Evolutionary conservation across 257 asterid genomes (phyloP), one percentile per base, ranked within the genome.

Genomic region (Primulina tabacum): DNA sequence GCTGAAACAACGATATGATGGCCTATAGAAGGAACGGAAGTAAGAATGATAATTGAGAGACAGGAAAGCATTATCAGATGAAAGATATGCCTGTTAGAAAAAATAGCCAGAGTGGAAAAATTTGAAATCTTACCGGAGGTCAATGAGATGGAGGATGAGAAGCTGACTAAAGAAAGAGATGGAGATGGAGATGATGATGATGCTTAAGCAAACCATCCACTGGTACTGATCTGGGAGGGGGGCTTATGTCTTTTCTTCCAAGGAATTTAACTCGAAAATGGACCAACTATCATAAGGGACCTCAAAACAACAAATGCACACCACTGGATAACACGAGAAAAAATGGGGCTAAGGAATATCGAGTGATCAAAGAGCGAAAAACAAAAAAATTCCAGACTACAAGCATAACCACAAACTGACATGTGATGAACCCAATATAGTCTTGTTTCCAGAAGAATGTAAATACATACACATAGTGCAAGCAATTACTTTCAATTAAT

Each of bases 221-320:
- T 73, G 89, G 86, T 74, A 81, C 83, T 80, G 86, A 70, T 71
- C 89, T 68, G 77, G 82, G 82, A 81, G 84, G 85, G 83, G 80
- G 78, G 60, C 78, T 40, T 73, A 28, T 70, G 64, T 70, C 78
- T 77, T 75, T 28, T 82, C 83, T 71, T 77, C 84, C 81, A 38
- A 55, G 68, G 75, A 76, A 60, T 64, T 62, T 35, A 58, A 59
- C 65, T 69, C 62, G 56, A 60, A 55, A 71, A 33, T 32, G 67
- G 66, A 63, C 64, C 29, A 64, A 29, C 68, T 67, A 68, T 63
- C 69, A 32, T 28, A n/a, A 60, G 58, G 63, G 52, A 33, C 69
- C 37, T 63, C 62, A 58, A 68, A 60, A 55, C 28, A 62, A 65
- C 67, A 60, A 59, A 33, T 59, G 53, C 56, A 59, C 72, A 40